These are phyloP conservation scores for Monosporozyma unispora DNA, from an alignment of 805 yeast species.

Conservation along the genomic window DNA sequence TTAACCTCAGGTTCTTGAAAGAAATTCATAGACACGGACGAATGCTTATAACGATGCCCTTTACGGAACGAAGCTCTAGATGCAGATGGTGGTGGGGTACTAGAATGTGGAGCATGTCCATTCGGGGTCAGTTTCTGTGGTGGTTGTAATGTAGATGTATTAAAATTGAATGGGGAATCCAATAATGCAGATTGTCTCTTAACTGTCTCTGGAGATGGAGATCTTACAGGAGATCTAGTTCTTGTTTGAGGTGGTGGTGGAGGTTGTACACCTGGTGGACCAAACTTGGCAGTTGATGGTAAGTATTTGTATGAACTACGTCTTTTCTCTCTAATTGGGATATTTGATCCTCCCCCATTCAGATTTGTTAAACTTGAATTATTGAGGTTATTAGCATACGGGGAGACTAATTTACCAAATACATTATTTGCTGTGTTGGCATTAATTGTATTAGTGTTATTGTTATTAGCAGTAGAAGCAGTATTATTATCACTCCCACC, in stretches of 20 bases:
- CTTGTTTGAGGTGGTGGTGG: slow-evolving; percentile 24
- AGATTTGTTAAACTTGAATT: background rate
- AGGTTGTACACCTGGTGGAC: slow-evolving; percentile 21
- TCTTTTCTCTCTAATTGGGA: slow-evolving; percentile 12
- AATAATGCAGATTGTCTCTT: slow-evolving; percentile 18
- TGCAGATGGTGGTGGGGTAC: slow-evolving; percentile 16
- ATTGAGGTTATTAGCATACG: background rate
- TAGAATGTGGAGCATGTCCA: slow-evolving; percentile 1
- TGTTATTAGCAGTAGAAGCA: background rate
- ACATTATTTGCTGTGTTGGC: background rate
- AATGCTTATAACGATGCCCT: slow-evolving; percentile 93
- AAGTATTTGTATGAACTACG: slow-evolving; percentile 25
- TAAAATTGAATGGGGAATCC: slow-evolving; percentile 26
- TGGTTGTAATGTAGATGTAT: slow-evolving; percentile 10
- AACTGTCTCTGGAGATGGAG: slow-evolving; percentile 21
- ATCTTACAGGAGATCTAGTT: slow-evolving; percentile 23
- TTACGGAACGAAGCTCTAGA: slow-evolving; percentile 65
- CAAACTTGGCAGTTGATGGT: slow-evolving; percentile 16
- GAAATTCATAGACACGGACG: slow-evolving; percentile 91
- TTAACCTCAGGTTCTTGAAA: slow-evolving; percentile 84
- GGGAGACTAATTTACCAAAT: background rate
- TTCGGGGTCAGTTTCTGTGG: background rate
- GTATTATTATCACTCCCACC: slow-evolving; percentile 14
- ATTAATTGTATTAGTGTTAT: background rate
- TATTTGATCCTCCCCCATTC: background rate